phyloP scores from a whole-genome alignment of 768 basidiomycete genomes.

The Tricholoma sp. region DNA sequence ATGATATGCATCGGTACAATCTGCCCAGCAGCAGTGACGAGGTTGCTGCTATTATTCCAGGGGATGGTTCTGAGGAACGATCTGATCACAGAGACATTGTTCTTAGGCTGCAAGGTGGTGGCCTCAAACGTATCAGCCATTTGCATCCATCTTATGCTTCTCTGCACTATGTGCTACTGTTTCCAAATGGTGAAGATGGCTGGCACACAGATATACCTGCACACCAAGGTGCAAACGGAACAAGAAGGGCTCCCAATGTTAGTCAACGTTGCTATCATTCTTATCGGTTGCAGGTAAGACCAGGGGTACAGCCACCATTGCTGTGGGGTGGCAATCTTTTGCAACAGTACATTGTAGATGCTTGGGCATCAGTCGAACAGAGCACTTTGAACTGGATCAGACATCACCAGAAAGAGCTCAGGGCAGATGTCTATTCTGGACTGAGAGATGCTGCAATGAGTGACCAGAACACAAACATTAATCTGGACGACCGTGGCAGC shows the following conservation, averaged over 20 bases:
- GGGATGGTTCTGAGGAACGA: slow-evolving; percentile 15
- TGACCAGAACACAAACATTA: slow-evolving; percentile 6
- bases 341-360: slow-evolving; percentile 41
- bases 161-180: slow-evolving; percentile 24
- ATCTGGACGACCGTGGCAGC: slow-evolving; percentile 11
- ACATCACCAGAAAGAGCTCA: slow-evolving; percentile 29
- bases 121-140: too few species aligned
- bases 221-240: not conserved
- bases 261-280: slow-evolving; percentile 19
- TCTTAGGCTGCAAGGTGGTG: too few species aligned
- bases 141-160: slow-evolving; percentile 27
- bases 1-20: slow-evolving; percentile 33
- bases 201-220: slow-evolving; percentile 26
- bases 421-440: slow-evolving; percentile 31
- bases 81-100: slow-evolving; percentile 25
- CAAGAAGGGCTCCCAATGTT: slow-evolving; percentile 6
- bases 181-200: slow-evolving; percentile 27
- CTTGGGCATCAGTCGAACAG: slow-evolving; percentile 41
- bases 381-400: slow-evolving; percentile 26
- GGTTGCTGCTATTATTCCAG: slow-evolving; percentile 32
- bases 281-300: slow-evolving; percentile 26
- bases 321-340: slow-evolving; percentile 34
- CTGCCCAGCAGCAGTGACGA: slow-evolving; percentile 33
- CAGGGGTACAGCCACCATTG: slow-evolving; percentile 19
- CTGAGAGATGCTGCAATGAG: slow-evolving; percentile 18